phyloP scores from a whole-genome alignment of 805 yeast genomes.

The Candida piceae region DNA sequence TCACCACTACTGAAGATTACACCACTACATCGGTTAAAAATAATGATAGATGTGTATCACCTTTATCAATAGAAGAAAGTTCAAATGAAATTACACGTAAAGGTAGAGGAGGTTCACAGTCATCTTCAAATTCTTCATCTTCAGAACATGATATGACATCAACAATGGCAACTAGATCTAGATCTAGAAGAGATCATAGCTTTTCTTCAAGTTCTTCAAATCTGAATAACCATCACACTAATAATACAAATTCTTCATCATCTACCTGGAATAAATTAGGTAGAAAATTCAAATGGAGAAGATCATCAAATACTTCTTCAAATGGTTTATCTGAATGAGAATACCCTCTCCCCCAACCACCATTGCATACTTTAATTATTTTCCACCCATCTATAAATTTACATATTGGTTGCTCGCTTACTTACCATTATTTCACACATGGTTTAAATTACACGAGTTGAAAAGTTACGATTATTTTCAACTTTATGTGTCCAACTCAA shows the following conservation, averaged over 20 bases:
- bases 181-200: constrained; percentile 6
- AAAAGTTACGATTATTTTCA: too few species aligned
- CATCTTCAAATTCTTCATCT: neutral
- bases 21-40: constrained; percentile 1
- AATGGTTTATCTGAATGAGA: too few species aligned
- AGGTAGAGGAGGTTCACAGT: neutral
- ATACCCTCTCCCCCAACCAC: too few species aligned
- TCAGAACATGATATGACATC: neutral
- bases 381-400: too few species aligned
- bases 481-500: too few species aligned
- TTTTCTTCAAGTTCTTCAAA: constrained; percentile 4
- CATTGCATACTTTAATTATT: neutral
- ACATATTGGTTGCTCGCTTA: too few species aligned
- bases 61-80: constrained; percentile 3
- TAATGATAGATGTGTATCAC: constrained; percentile 9
- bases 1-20: constrained; percentile 9
- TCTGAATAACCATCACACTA: neutral
- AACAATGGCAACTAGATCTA: neutral
- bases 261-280: constrained; percentile 24
- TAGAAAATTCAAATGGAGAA: constrained; percentile 28
- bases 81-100: neutral
- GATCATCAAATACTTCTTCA: constrained; percentile 23
- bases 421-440: too few species aligned
- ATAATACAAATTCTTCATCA: neutral
- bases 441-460: too few species aligned